A percentile compares a stretch with the other conserved stretches of the same genome.
phyloP scores from a whole-genome alignment of 495 filamentous ascomycete species.

The Penicillium salamii region DNA sequence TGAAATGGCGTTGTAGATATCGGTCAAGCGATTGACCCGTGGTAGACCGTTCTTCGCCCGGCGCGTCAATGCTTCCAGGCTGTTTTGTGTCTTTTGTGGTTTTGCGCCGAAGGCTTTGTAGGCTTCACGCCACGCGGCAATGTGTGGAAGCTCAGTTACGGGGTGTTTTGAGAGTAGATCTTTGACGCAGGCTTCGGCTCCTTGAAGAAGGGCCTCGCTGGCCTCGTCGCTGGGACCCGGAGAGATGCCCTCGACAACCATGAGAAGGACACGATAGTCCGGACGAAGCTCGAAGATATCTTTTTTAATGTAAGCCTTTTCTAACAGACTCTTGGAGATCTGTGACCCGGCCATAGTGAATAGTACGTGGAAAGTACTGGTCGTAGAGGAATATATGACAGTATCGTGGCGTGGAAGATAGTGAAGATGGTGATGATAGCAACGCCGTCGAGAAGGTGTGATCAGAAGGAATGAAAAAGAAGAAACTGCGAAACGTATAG shows the following conservation, averaged over 20 bases:
- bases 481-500: no score
- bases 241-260: conserved; percentile 23
- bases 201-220: conserved; percentile 14
- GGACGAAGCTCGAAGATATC: conserved; percentile 21
- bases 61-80: conserved; percentile 30
- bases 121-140: conserved; percentile 22
- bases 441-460: no score
- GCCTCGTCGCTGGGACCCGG: conserved; percentile 13
- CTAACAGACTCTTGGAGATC: conserved; percentile 7
- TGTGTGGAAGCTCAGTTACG: conserved; percentile 20
- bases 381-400: no score
- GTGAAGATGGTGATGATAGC: no score
- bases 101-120: conserved; percentile 26
- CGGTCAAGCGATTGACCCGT: conserved; percentile 32
- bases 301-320: conserved; percentile 12
- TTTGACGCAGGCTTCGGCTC: conserved; percentile 14
- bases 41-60: conserved; percentile 28
- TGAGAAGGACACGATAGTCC: conserved; percentile 22
- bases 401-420: no score
- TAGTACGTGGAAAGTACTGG: not conserved
- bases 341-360: conserved; percentile 5
- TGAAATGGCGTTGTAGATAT: conserved; percentile 36
- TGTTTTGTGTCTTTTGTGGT: conserved; percentile 24
- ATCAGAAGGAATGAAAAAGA: no score
- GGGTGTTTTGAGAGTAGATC: conserved; percentile 1